Evolutionary conservation across 371 early-diverging fungal species (phyloP).

Genomic region (Haplosporangium sp.): DNA sequence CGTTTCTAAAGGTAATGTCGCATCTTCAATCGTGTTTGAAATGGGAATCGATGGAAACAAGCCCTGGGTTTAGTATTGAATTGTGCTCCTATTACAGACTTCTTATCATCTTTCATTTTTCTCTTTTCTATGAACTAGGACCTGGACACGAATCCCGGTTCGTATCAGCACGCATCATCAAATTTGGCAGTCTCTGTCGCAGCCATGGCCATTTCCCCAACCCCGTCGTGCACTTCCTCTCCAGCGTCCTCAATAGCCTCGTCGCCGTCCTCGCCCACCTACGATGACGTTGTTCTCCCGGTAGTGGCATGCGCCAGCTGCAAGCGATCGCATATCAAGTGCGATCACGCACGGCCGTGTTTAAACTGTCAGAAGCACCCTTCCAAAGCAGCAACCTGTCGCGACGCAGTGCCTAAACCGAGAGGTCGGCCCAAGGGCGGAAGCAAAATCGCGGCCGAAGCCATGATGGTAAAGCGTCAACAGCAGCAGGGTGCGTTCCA

Average conservation of each 20-base stretch:
- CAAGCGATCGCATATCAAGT: conserved; percentile 50
- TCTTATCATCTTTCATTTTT: not conserved
- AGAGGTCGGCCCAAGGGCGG: conserved; percentile 51
- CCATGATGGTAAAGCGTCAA: not conserved
- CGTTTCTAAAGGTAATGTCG: too few species aligned
- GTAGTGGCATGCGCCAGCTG: conserved; percentile 48
- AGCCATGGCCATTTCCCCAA: conserved; percentile 9
- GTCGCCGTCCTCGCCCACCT: conserved; percentile 27
- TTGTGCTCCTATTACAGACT: too few species aligned
- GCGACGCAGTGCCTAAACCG: conserved; percentile 47
- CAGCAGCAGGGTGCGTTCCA: conserved; percentile 9
- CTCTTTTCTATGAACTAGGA: not conserved
- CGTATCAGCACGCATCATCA: not conserved
- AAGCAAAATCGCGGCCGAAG: conserved; percentile 28
- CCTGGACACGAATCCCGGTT: not conserved
- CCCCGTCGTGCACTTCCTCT: conserved; percentile 16
- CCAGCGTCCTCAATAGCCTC: conserved; percentile 13
- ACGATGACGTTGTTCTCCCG: conserved; percentile 36
- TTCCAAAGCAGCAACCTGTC: conserved; percentile 33
- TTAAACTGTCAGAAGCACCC: conserved; percentile 52
- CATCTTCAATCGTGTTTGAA: too few species aligned
- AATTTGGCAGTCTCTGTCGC: conserved; percentile 9
- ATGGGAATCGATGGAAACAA: too few species aligned
- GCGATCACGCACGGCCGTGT: conserved; percentile 49
- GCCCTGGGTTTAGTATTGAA: too few species aligned